phyloP scores from a whole-genome alignment of 1,284 basidiomycete genomes.

The Grifola frondosa region DNA sequence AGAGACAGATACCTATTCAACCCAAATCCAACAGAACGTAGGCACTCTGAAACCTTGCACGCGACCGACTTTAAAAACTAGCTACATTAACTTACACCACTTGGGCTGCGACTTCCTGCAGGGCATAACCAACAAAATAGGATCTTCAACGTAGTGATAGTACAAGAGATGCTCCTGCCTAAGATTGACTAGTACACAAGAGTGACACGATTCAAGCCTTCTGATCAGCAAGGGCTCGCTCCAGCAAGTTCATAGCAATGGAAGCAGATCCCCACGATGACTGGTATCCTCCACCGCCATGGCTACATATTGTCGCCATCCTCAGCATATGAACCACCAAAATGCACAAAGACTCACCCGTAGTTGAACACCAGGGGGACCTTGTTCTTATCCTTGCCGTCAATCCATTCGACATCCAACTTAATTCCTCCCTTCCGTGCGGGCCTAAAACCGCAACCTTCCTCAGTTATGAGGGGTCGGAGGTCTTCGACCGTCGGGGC shows the following conservation, averaged over 20 bases:
- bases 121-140: too few relatives aligned
- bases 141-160: neutral
- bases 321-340: constrained; percentile 12
- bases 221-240: constrained; percentile 36
- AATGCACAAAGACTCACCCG: constrained; percentile 33
- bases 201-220: neutral
- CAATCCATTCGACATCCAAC: constrained; percentile 37
- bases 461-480: constrained; percentile 59
- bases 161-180: constrained; percentile 1
- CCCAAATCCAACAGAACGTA: too few relatives aligned
- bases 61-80: constrained; percentile 1
- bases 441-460: constrained; percentile 58
- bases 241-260: constrained; percentile 52
- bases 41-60: neutral
- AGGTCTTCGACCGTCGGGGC: constrained; percentile 63
- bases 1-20: too few relatives aligned
- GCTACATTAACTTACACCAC: constrained; percentile 4
- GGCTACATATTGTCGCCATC: constrained; percentile 27
- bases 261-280: constrained; percentile 46
- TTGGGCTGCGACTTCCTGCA: neutral
- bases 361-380: constrained; percentile 47
- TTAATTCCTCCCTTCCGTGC: constrained; percentile 47
- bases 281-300: constrained; percentile 47
- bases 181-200: too few relatives aligned
- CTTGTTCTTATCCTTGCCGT: constrained; percentile 18